Percentiles rank a stretch among this genome's conserved stretches.
Evolutionary conservation across 164 flowering plant genomes (phyloP).

Genomic region (Vitis rupestris): DNA sequence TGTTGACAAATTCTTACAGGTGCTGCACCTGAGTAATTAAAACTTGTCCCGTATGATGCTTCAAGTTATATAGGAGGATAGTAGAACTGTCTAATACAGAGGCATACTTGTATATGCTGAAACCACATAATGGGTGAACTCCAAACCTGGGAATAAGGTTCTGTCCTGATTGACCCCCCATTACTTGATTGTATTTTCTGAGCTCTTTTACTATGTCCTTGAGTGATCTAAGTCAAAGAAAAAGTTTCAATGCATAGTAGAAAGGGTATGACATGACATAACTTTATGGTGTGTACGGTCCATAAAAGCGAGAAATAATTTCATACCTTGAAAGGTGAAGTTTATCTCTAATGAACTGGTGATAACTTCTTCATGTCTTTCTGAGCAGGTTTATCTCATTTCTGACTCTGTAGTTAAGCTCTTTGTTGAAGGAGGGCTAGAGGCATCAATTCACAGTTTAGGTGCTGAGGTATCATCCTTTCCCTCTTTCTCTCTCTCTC

Average conservation of each 20-base stretch:
- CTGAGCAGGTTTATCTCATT: slow-evolving; percentile 69
- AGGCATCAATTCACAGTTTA: slow-evolving; percentile 67
- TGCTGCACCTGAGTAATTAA: no score
- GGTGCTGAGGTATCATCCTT: slow-evolving; percentile 72
- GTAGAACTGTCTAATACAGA: no score
- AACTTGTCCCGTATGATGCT: no score
- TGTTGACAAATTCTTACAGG: no score
- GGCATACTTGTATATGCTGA: no score
- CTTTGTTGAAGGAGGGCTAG: slow-evolving; percentile 84
- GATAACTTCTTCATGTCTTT: not conserved
- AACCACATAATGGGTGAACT: no score
- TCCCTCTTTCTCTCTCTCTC: not conserved
- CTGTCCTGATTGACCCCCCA: not conserved
- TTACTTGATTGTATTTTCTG: not conserved
- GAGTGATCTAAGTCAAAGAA: not conserved
- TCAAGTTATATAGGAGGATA: no score
- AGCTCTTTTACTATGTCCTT: not conserved
- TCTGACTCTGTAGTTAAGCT: slow-evolving; percentile 69
- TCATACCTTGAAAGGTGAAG: not conserved
- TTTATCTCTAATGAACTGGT: not conserved
- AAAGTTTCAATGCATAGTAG: not conserved
- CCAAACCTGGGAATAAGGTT: no score
- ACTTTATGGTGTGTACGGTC: not conserved
- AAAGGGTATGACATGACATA: not conserved
- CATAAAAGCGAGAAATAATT: not conserved